A percentile compares a stretch with the other conserved stretches of the same genome.
phyloP scores from a whole-genome alignment of 192 early-diverging fungal species.

The Entomortierella lignicola region DNA sequence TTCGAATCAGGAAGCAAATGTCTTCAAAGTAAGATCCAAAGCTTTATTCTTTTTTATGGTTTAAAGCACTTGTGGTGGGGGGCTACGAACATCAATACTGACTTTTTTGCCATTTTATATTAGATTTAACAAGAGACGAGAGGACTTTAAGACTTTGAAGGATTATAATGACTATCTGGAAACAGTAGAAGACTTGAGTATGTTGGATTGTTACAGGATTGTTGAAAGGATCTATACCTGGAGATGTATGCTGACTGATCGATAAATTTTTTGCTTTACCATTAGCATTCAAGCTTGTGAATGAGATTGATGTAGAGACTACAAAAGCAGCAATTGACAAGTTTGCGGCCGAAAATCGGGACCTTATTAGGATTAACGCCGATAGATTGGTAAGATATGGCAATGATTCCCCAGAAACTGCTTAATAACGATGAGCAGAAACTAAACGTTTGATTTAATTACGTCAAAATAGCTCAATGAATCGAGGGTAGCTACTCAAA shows the following conservation, averaged over 20 bases:
- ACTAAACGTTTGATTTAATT: background rate
- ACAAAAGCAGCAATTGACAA: constrained; percentile 80
- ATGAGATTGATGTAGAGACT: constrained; percentile 87
- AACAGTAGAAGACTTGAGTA: constrained; percentile 87
- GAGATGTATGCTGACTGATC: background rate
- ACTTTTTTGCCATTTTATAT: background rate
- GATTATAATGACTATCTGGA: constrained; percentile 94
- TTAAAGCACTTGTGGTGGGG: background rate
- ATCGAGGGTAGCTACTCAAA: constrained; percentile 57
- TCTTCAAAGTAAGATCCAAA: constrained; percentile 65
- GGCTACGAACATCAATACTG: background rate
- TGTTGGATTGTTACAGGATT: constrained; percentile 16
- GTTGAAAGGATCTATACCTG: background rate
- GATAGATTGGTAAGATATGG: constrained; percentile 64
- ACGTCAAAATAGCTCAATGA: constrained; percentile 66
- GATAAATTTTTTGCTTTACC: background rate
- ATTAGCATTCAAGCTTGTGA: constrained; percentile 83
- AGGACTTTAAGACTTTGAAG: constrained; percentile 82
- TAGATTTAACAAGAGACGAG: constrained; percentile 91
- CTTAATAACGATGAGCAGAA: no score
- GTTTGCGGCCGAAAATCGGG: constrained; percentile 84
- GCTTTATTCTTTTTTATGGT: background rate
- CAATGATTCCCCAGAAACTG: background rate
- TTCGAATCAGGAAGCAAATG: constrained; percentile 82
- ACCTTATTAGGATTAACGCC: constrained; percentile 78